These are phyloP conservation scores for Coprinopsis cinerea DNA, from an alignment of 768 basidiomycete genomes.

Conservation along the genomic window DNA sequence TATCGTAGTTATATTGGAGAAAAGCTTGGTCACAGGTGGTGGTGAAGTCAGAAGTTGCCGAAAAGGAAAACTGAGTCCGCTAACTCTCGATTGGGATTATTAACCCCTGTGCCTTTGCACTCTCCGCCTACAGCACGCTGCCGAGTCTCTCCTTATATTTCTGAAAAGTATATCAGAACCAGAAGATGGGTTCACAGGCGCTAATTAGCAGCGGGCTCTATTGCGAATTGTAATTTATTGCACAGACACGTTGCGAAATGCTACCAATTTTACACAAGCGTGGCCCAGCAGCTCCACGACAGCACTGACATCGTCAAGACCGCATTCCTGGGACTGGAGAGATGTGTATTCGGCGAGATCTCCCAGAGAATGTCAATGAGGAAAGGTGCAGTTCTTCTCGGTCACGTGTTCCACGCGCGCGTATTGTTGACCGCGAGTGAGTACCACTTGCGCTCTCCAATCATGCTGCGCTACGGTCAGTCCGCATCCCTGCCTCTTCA, in stretches of 20 bases:
- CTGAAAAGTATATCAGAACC: neutral
- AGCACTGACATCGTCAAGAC: no score
- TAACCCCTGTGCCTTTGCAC: neutral
- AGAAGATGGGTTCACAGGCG: neutral
- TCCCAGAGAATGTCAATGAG: no score
- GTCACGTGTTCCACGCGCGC: no score
- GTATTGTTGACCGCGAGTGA: no score
- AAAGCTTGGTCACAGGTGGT: neutral
- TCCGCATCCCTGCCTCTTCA: neutral
- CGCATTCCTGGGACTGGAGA: no score
- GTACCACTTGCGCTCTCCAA: neutral
- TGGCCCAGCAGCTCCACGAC: no score
- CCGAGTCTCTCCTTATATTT: neutral
- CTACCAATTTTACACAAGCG: no score
- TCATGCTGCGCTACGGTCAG: constrained; percentile 5
- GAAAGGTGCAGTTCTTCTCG: no score
- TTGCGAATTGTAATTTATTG: neutral
- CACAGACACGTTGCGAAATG: neutral
- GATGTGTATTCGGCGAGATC: no score
- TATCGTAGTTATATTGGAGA: constrained; percentile 4
- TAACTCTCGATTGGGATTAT: neutral
- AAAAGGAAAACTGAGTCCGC: constrained; percentile 13
- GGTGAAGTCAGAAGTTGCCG: neutral
- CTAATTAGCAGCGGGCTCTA: neutral
- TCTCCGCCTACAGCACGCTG: neutral